Evolutionary conservation across 2,329 filamentous ascomycete species (phyloP).

Genomic region (Zasmidium citrigriseum): DNA sequence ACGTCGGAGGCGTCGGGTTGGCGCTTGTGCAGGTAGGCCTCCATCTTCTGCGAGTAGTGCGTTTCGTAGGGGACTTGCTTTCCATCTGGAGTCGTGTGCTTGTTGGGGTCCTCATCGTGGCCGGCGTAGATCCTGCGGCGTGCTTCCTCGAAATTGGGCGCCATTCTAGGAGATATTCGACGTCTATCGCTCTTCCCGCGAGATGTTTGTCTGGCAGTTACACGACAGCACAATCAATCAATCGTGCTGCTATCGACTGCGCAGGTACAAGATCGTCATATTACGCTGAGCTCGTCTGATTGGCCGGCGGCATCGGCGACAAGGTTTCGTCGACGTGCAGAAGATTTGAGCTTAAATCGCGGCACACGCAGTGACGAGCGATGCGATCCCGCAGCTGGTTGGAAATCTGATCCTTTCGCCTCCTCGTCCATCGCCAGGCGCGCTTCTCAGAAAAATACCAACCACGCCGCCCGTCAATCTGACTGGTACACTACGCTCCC

Average conservation of each 20-base stretch:
- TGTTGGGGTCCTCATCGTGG: slow-evolving; percentile 67
- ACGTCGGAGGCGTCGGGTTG: slow-evolving; percentile 63
- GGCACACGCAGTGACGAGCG: background rate
- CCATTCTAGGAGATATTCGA: slow-evolving; percentile 7
- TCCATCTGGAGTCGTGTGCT: slow-evolving; percentile 47
- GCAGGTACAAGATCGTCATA: too few species aligned
- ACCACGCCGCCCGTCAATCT: background rate
- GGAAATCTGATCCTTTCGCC: background rate
- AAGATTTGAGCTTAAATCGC: too few species aligned
- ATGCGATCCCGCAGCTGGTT: background rate
- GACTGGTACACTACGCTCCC: background rate
- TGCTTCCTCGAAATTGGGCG: slow-evolving; percentile 39
- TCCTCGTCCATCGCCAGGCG: too few species aligned
- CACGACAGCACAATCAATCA: too few species aligned
- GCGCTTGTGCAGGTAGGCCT: slow-evolving; percentile 66
- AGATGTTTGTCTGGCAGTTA: background rate
- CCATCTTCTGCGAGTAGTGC: slow-evolving; percentile 80
- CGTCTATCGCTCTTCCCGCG: background rate
- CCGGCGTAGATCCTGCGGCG: slow-evolving; percentile 72
- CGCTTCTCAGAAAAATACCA: slow-evolving; percentile 2
- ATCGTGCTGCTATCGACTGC: too few species aligned
- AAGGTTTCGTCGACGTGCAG: too few species aligned
- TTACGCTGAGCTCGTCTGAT: too few species aligned
- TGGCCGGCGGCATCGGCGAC: too few species aligned
- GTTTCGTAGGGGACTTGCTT: slow-evolving; percentile 70